phyloP scores from a whole-genome alignment of 495 filamentous ascomycete genomes.

The Apodospora peruviana region DNA sequence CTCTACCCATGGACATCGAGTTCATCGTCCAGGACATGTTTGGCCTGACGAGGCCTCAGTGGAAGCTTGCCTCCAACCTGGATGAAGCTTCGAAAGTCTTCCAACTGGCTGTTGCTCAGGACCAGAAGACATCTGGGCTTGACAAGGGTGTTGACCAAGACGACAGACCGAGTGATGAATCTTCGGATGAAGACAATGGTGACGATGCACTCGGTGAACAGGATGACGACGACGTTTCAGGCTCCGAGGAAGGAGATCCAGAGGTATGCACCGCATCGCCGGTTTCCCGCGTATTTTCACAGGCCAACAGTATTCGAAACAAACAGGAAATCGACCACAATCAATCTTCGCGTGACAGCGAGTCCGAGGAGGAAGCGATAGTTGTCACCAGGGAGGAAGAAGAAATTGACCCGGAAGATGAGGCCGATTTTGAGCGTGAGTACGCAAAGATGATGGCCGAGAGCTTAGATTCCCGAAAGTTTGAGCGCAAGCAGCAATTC shows the following conservation, averaged over 20 bases:
- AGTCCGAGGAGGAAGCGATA: constrained; percentile 78
- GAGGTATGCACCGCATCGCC: constrained; percentile 27
- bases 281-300: background rate
- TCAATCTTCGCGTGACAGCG: constrained; percentile 45
- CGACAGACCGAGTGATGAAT: constrained; percentile 57
- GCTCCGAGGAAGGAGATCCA: constrained; percentile 45
- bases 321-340: constrained; percentile 37
- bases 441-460: constrained; percentile 99
- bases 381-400: constrained; percentile 86
- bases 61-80: constrained; percentile 74
- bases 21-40: constrained; percentile 95
- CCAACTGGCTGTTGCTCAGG: constrained; percentile 78
- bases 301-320: constrained; percentile 10
- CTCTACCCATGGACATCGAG: constrained; percentile 93
- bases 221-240: constrained; percentile 37
- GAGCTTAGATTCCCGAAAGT: constrained; percentile 86
- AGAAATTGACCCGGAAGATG: constrained; percentile 85
- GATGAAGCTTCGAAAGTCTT: constrained; percentile 84
- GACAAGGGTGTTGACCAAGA: constrained; percentile 63
- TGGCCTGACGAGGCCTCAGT: constrained; percentile 75
- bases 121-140: constrained; percentile 71
- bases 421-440: constrained; percentile 97
- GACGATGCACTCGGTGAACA: constrained; percentile 36
- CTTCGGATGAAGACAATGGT: constrained; percentile 62
- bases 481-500: constrained; percentile 88